Percentiles rank a stretch among this genome's conserved stretches.
Conservation (phyloP, 75 land plant genomes). For the Picea glauca region DNA sequence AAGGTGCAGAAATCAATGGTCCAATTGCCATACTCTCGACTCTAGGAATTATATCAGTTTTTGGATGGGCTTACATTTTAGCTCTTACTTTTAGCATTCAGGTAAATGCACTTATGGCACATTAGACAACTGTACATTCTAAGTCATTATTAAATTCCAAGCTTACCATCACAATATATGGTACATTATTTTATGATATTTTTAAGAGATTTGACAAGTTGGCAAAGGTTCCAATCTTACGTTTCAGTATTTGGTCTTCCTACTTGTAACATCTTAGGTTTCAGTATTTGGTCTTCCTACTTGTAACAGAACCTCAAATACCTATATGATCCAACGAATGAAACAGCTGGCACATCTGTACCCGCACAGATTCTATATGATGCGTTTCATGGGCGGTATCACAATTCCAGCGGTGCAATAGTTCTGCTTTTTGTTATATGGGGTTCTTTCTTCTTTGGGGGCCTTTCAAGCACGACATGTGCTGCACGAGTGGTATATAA, state of each 20-base stretch:
- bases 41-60: slow-evolving; percentile 72
- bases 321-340: slow-evolving; percentile 68
- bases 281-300: not conserved
- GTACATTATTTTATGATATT: not conserved
- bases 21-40: slow-evolving; percentile 89
- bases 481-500: slow-evolving; percentile 76
- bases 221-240: not conserved
- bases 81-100: slow-evolving; percentile 90
- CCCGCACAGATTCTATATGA: slow-evolving; percentile 91
- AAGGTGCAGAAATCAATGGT: slow-evolving; percentile 84
- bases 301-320: slow-evolving; percentile 45
- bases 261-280: slow-evolving; percentile 13
- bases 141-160: not conserved
- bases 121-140: not conserved
- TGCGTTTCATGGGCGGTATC: slow-evolving; percentile 87
- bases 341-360: slow-evolving; percentile 82
- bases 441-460: slow-evolving; percentile 91
- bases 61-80: slow-evolving; percentile 86
- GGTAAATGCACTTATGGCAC: slow-evolving; percentile 29
- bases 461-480: slow-evolving; percentile 87
- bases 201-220: not conserved
- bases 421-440: slow-evolving; percentile 66
- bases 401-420: slow-evolving; percentile 68
- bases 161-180: not conserved
- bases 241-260: not conserved